These are phyloP conservation scores for Aspergillus fischeri DNA, from an alignment of 2,329 filamentous ascomycete genomes.

Conservation along the genomic window DNA sequence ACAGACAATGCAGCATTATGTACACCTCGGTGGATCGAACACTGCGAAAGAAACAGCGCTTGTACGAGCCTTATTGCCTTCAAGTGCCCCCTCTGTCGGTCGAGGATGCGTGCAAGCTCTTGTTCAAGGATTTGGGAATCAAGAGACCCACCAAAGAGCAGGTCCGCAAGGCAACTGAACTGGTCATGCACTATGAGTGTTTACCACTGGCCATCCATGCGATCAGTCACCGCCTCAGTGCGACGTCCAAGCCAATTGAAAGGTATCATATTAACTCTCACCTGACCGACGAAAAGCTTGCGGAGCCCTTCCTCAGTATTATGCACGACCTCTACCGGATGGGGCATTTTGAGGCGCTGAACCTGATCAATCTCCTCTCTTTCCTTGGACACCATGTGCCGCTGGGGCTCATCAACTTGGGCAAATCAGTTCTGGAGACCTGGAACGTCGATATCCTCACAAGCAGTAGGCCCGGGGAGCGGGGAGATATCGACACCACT, in stretches of 20 bases:
- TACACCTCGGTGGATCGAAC: constrained; percentile 64
- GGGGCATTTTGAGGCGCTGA: constrained; percentile 52
- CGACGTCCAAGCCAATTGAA: constrained; percentile 58
- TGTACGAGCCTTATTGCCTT: constrained; percentile 59
- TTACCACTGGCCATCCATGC: constrained; percentile 66
- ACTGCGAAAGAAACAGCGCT: constrained; percentile 50
- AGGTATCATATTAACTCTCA: constrained; percentile 57
- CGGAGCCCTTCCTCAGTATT: constrained; percentile 45
- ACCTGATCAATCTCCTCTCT: constrained; percentile 60
- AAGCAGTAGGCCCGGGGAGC: constrained; percentile 30
- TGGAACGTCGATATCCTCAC: constrained; percentile 37
- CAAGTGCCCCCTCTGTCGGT: constrained; percentile 53
- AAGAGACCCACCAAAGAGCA: constrained; percentile 54
- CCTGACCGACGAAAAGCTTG: constrained; percentile 53
- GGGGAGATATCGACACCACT: constrained; percentile 43
- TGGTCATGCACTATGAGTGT: constrained; percentile 61
- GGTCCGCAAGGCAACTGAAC: constrained; percentile 52
- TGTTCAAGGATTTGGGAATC: constrained; percentile 61
- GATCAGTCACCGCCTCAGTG: constrained; percentile 58
- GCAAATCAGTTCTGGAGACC: constrained; percentile 35
- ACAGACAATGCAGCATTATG: constrained; percentile 60
- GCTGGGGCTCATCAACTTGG: constrained; percentile 61
- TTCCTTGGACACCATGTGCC: constrained; percentile 65
- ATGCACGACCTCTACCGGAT: constrained; percentile 43
- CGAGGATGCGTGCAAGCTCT: constrained; percentile 56